Evolutionary conservation across 257 asterid genomes (phyloP).

Genomic region (Solanum appendiculatum): DNA sequence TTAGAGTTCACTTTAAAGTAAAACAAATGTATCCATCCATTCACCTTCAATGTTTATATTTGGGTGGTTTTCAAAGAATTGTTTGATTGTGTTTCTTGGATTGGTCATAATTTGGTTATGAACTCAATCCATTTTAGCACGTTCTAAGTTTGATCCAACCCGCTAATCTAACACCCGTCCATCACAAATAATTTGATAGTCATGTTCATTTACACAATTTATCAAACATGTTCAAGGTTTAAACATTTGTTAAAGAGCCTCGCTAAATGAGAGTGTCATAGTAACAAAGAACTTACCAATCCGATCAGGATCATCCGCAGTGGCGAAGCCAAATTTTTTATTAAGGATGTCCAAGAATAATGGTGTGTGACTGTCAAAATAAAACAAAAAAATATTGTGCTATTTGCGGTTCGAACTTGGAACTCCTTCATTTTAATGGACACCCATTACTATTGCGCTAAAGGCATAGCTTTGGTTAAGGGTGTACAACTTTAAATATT

Average conservation of each 20-base stretch:
- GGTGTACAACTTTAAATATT: no score
- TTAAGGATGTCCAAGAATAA: no score
- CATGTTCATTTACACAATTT: neutral
- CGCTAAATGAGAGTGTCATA: neutral
- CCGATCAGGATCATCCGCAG: neutral
- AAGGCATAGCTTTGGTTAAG: no score
- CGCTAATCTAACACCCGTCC: neutral
- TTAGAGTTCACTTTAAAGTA: neutral
- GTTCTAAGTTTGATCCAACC: neutral
- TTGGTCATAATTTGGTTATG: neutral
- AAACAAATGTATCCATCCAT: neutral
- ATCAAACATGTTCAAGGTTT: neutral
- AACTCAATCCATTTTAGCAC: neutral
- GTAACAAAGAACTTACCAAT: neutral
- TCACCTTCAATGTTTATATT: neutral
- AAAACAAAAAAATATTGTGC: no score
- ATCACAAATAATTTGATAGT: neutral
- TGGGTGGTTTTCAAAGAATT: neutral
- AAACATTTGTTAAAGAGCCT: neutral
- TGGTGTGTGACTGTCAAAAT: no score
- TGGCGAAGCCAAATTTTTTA: no score
- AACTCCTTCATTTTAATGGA: no score
- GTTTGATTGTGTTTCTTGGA: no score
- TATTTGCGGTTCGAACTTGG: no score
- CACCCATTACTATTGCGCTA: no score